Conservation (phyloP, 129 eudicot genomes). For the Tanacetum coccineum region DNA sequence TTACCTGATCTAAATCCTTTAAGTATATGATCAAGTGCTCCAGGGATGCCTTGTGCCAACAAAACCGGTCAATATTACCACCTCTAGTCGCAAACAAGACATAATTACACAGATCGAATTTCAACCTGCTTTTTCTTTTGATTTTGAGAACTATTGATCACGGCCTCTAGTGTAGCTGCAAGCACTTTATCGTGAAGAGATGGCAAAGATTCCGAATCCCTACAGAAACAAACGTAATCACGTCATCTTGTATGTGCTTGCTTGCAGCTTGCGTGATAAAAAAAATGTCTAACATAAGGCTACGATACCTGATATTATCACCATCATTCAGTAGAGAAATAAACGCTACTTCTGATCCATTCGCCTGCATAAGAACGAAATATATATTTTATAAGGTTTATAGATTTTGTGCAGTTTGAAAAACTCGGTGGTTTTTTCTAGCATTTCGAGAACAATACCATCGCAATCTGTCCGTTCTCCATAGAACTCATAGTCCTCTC, state of each 20-base stretch:
- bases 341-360: conserved; percentile 77
- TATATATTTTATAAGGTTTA: no score
- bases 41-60: conserved; percentile 55
- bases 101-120: neutral
- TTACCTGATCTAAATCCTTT: conserved; percentile 72
- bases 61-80: neutral
- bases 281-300: neutral
- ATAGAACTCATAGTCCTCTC: conserved; percentile 61
- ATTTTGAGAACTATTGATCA: conserved; percentile 47
- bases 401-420: no score
- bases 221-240: conserved; percentile 26
- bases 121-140: conserved; percentile 65
- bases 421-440: neutral
- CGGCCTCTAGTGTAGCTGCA: conserved; percentile 87
- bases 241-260: neutral
- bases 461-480: conserved; percentile 56
- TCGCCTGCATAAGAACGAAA: conserved; percentile 37
- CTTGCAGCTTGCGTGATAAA: neutral
- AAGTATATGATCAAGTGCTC: conserved; percentile 69
- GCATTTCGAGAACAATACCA: conserved; percentile 45
- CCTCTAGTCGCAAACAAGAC: neutral
- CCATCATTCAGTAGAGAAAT: conserved; percentile 49
- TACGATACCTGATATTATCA: conserved; percentile 53
- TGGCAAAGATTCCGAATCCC: conserved; percentile 80
- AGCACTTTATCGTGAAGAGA: conserved; percentile 92